Evolutionary conservation across 768 basidiomycete genomes (phyloP).

Genomic region (Tubosaeta sp.): DNA sequence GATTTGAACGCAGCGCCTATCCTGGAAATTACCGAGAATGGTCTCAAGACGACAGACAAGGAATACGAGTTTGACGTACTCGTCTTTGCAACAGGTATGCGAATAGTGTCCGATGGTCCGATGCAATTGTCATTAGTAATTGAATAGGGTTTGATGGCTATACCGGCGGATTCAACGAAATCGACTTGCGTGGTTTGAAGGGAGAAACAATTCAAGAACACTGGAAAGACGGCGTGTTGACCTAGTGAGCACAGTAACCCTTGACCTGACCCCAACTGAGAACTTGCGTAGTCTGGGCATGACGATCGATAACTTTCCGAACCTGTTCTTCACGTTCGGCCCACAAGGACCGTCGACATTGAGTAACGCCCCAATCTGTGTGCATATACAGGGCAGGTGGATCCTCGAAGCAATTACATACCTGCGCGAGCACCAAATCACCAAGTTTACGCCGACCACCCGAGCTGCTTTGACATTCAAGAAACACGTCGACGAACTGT

Average conservation of each 20-base stretch:
- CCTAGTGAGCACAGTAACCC: constrained; percentile 6
- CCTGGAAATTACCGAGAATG: constrained; percentile 6
- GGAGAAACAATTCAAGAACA: constrained; percentile 12
- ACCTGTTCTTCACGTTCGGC: constrained; percentile 9
- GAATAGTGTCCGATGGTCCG: neutral
- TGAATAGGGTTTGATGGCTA: constrained; percentile 10
- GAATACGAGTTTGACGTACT: constrained; percentile 13
- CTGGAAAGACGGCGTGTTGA: constrained; percentile 11
- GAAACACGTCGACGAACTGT: constrained; percentile 6
- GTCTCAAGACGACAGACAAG: constrained; percentile 5
- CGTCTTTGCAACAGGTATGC: constrained; percentile 14
- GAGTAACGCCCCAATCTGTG: constrained; percentile 7
- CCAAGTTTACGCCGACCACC: constrained; percentile 11
- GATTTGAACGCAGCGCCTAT: constrained; percentile 6
- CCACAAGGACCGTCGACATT: constrained; percentile 9
- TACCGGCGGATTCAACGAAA: constrained; percentile 1
- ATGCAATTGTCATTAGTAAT: neutral
- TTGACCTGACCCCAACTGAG: neutral
- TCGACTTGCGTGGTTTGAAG: constrained; percentile 12
- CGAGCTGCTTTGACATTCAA: constrained; percentile 7
- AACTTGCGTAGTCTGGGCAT: constrained; percentile 8
- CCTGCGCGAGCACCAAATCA: constrained; percentile 8
- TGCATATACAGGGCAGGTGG: constrained; percentile 6
- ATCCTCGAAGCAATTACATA: constrained; percentile 9
- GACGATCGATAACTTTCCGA: constrained; percentile 14